Conservation (phyloP, 2,329 filamentous ascomycete species). For the Leptographium wingfieldii region DNA sequence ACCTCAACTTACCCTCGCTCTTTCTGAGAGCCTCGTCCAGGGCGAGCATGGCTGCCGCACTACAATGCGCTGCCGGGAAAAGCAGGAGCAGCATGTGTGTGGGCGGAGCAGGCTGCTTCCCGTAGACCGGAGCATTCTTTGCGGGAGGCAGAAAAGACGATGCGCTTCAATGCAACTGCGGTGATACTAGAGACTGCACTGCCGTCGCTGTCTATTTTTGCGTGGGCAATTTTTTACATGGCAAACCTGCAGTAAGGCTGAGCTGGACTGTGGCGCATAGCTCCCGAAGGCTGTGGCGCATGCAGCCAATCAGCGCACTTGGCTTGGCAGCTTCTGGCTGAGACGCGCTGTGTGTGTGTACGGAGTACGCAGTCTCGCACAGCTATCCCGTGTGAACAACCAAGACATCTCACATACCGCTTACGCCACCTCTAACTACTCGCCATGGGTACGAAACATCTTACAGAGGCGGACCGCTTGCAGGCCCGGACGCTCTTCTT, state of each 20-base stretch:
- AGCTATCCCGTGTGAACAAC: background rate
- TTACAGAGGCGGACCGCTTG: constrained; percentile 12
- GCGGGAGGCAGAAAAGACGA: background rate
- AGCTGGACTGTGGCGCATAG: background rate
- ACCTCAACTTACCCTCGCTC: background rate
- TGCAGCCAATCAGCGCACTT: background rate
- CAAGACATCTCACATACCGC: background rate
- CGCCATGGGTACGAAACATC: constrained; percentile 13
- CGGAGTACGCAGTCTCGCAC: background rate
- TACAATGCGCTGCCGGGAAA: background rate
- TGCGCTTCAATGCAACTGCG: background rate
- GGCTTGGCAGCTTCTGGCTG: background rate
- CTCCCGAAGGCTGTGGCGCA: background rate
- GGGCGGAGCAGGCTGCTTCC: constrained; percentile 1
- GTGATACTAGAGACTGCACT: background rate
- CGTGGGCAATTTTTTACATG: background rate
- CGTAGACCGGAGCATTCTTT: constrained; percentile 4
- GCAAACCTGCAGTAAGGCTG: background rate
- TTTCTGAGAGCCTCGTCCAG: background rate
- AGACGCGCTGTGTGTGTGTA: background rate
- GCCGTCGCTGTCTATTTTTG: background rate
- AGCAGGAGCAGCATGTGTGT: background rate
- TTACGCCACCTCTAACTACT: background rate
- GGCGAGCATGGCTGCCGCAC: background rate
- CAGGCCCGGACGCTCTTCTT: constrained; percentile 12